Percentiles rank a stretch among this genome's conserved stretches.
Conservation (phyloP, 2,329 filamentous ascomycete species). For the Trichoderma oligosporum region DNA sequence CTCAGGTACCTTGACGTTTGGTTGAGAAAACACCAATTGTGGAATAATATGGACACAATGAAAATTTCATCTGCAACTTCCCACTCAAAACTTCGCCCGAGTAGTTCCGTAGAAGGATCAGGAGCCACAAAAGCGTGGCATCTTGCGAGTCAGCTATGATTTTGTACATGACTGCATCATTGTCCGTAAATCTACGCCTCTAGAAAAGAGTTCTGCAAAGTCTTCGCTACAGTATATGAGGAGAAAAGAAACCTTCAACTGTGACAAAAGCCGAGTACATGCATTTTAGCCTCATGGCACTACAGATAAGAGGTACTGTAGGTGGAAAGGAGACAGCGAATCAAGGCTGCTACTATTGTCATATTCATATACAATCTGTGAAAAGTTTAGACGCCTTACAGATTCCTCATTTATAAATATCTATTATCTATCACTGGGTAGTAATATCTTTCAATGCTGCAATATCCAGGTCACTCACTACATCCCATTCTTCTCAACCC, state of each 20-base stretch:
- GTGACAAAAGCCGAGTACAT: not conserved
- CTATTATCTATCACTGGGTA: too few species aligned
- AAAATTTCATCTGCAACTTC: not conserved
- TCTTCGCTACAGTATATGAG: not conserved
- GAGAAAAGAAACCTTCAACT: not conserved
- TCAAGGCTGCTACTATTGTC: too few species aligned
- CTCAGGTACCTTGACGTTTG: not conserved
- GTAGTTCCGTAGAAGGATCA: not conserved
- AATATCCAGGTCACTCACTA: too few species aligned
- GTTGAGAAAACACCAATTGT: not conserved
- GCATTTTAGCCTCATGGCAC: too few species aligned
- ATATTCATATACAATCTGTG: too few species aligned
- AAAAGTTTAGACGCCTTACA: too few species aligned
- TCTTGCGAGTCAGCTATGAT: not conserved
- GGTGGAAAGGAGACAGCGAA: too few species aligned
- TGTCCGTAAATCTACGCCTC: not conserved
- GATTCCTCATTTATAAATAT: too few species aligned
- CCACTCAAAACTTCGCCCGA: not conserved
- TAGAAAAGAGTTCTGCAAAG: not conserved
- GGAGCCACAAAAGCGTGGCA: not conserved
- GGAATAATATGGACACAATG: not conserved
- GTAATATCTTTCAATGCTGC: too few species aligned
- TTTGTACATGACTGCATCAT: not conserved
- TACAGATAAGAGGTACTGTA: too few species aligned
- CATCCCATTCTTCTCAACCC: too few species aligned